phyloP scores from a whole-genome alignment of 345 rosid genomes.

The Eucalyptus pumila region DNA sequence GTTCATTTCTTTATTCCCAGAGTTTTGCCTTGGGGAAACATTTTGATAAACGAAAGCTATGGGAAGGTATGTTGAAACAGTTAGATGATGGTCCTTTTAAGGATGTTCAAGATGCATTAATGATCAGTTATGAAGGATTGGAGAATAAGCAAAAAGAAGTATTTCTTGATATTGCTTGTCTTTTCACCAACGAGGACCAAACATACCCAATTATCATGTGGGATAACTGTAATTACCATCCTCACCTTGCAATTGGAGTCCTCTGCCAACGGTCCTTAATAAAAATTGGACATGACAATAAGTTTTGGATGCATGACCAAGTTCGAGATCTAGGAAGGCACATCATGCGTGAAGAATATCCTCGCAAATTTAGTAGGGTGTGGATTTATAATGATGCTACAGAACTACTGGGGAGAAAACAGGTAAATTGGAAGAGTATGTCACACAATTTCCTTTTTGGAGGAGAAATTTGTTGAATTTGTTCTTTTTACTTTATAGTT shows the following conservation, averaged over 20 bases:
- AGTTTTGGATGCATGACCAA: background rate
- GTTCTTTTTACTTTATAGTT: too few species aligned
- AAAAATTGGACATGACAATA: fast-evolving
- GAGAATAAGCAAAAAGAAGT: background rate
- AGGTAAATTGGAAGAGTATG: too few species aligned
- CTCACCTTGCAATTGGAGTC: background rate
- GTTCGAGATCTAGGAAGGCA: background rate
- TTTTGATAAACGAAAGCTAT: too few species aligned
- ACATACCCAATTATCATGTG: too few species aligned
- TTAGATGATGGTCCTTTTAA: too few species aligned
- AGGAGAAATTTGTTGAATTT: background rate
- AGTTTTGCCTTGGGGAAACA: too few species aligned
- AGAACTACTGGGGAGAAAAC: fast-evolving
- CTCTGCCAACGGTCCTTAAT: background rate
- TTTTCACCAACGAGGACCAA: background rate
- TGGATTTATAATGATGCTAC: too few species aligned
- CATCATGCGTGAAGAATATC: background rate
- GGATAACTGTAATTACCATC: background rate
- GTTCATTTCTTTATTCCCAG: too few species aligned
- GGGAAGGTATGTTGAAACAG: too few species aligned
- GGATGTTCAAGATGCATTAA: background rate
- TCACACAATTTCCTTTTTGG: background rate
- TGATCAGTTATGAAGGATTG: background rate
- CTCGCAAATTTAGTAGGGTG: background rate
- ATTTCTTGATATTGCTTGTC: background rate